A percentile compares a stretch with the other conserved stretches of the same genome.
phyloP scores from a whole-genome alignment of 2,329 filamentous ascomycete species.

The Onygena corvina region DNA sequence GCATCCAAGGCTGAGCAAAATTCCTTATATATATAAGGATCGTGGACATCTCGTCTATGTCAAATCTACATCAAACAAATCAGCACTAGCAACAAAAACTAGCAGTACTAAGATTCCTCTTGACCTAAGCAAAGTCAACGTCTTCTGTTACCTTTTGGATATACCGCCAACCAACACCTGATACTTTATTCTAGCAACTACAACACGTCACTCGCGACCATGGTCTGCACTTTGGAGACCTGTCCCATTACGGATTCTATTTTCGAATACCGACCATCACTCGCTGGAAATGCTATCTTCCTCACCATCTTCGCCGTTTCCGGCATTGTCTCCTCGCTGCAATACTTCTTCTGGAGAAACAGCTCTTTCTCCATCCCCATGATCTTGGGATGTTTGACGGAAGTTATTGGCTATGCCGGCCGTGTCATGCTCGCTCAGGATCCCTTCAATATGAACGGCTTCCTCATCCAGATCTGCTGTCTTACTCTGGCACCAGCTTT shows the following conservation, averaged over 20 bases:
- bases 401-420: slow-evolving; percentile 52
- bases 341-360: slow-evolving; percentile 30
- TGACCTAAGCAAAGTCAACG: too few species aligned
- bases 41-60: background rate
- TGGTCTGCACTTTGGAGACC: slow-evolving; percentile 25
- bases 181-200: background rate
- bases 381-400: slow-evolving; percentile 44
- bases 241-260: slow-evolving; percentile 32
- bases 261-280: slow-evolving; percentile 35
- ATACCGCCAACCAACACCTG: too few species aligned
- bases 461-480: slow-evolving; percentile 55
- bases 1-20: background rate
- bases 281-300: slow-evolving; percentile 33
- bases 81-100: background rate
- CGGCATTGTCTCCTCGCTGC: slow-evolving; percentile 26
- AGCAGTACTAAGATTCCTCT: background rate
- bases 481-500: slow-evolving; percentile 47
- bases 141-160: too few species aligned
- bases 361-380: slow-evolving; percentile 39
- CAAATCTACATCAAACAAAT: background rate
- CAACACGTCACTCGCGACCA: background rate
- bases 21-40: background rate
- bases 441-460: slow-evolving; percentile 47
- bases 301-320: slow-evolving; percentile 35
- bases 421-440: slow-evolving; percentile 47